Evolutionary conservation across 2,329 filamentous ascomycete genomes (phyloP).

Genomic region (Tolypocladium sp.): DNA sequence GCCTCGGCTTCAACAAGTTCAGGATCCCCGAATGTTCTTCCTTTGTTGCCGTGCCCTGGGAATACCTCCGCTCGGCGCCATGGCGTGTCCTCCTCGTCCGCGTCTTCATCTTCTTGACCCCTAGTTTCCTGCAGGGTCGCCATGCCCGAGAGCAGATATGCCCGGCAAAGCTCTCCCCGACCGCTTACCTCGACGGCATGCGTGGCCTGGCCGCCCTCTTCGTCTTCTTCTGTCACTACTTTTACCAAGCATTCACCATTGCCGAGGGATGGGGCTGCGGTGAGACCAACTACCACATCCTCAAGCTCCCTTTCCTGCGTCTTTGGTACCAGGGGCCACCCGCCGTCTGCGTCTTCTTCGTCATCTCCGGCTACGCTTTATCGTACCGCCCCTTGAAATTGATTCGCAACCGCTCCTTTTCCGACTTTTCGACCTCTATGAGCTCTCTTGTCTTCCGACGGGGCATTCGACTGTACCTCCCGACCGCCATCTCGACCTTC

Average conservation of each 20-base stretch:
- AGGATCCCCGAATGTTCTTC: constrained; percentile 8
- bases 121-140: constrained; percentile 41
- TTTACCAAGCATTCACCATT: constrained; percentile 42
- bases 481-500: constrained; percentile 40
- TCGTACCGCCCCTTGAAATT: constrained; percentile 43
- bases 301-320: constrained; percentile 44
- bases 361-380: constrained; percentile 53
- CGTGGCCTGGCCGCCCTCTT: constrained; percentile 45
- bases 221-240: constrained; percentile 49
- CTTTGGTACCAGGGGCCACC: constrained; percentile 46
- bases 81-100: constrained; percentile 29
- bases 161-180: constrained; percentile 36
- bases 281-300: constrained; percentile 32
- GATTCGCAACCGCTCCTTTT: constrained; percentile 23
- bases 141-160: constrained; percentile 30
- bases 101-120: constrained; percentile 35
- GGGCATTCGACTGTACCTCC: constrained; percentile 41
- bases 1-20: constrained; percentile 15
- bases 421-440: constrained; percentile 34
- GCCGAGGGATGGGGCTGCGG: constrained; percentile 39
- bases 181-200: constrained; percentile 50
- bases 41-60: constrained; percentile 17
- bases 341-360: constrained; percentile 53
- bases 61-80: constrained; percentile 20
- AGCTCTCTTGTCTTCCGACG: constrained; percentile 43